A percentile compares a stretch with the other conserved stretches of the same genome.
Evolutionary conservation across 495 filamentous ascomycete genomes (phyloP).

Genomic region (Podospora tetraspora): DNA sequence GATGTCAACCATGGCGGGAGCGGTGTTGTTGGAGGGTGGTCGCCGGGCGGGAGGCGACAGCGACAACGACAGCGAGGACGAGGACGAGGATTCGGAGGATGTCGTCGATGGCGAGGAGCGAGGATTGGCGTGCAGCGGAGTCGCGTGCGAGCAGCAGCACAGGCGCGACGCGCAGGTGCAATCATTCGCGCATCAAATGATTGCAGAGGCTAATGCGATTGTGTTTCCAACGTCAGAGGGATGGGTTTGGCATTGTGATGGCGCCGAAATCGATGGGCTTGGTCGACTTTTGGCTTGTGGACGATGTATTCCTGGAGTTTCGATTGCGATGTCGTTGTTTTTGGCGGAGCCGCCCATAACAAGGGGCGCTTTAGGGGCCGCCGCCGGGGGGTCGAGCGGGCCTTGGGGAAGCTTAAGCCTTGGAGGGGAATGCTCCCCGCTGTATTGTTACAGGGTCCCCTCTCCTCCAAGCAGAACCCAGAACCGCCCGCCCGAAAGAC

Average conservation of each 20-base stretch:
- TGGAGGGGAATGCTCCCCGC: not conserved
- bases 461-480: not conserved
- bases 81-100: not conserved
- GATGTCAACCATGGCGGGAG: slow-evolving; percentile 67
- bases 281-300: slow-evolving; percentile 5
- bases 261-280: slow-evolving; percentile 27
- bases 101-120: slow-evolving; percentile 16
- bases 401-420: not conserved
- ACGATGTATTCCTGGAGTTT: slow-evolving; percentile 22
- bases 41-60: slow-evolving; percentile 6
- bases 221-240: slow-evolving; percentile 26
- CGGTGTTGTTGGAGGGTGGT: slow-evolving; percentile 3
- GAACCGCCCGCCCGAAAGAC: not conserved
- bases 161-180: slow-evolving; percentile 38
- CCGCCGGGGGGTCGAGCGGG: not conserved
- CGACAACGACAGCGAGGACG: slow-evolving; percentile 10
- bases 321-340: slow-evolving; percentile 20
- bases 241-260: slow-evolving; percentile 37
- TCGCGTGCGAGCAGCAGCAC: slow-evolving; percentile 42
- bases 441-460: not conserved
- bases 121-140: slow-evolving; percentile 15
- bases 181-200: slow-evolving; percentile 34
- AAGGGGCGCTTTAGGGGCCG: not conserved
- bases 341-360: slow-evolving; percentile 22
- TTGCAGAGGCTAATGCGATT: slow-evolving; percentile 37